These are phyloP conservation scores for Hortiboletus rubellus DNA, from an alignment of 1,284 basidiomycete genomes.

Conservation along the genomic window DNA sequence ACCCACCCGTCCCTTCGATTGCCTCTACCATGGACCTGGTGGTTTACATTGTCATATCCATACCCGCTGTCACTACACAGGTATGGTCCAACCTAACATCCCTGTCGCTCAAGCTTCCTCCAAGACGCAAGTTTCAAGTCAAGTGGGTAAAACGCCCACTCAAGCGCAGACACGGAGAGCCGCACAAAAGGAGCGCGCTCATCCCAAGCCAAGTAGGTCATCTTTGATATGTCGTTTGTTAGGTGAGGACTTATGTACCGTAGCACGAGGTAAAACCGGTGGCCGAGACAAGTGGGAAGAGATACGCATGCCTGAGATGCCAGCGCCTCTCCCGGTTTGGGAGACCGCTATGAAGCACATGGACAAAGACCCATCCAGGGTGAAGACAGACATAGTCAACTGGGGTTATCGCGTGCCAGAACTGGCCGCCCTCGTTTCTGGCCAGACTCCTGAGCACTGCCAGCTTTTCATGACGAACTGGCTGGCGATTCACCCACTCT, in stretches of 20 bases:
- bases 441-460: too few relatives aligned
- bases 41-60: not conserved
- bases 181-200: too few relatives aligned
- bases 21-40: not conserved
- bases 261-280: not conserved
- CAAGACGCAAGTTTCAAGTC: not conserved
- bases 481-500: too few relatives aligned
- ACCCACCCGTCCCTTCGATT: not conserved
- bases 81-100: too few relatives aligned
- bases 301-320: not conserved
- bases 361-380: not conserved
- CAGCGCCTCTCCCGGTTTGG: not conserved
- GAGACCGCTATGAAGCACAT: not conserved
- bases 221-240: too few relatives aligned
- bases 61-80: not conserved
- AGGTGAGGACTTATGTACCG: not conserved
- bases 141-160: not conserved
- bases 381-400: not conserved
- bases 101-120: not conserved
- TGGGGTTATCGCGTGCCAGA: not conserved
- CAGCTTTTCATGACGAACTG: too few relatives aligned
- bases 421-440: too few relatives aligned
- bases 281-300: constrained; percentile 5
- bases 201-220: too few relatives aligned
- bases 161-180: too few relatives aligned